Base-by-base conservation (phyloP, 176 grass and related monocot genomes). In the Zea luxurians region DNA sequence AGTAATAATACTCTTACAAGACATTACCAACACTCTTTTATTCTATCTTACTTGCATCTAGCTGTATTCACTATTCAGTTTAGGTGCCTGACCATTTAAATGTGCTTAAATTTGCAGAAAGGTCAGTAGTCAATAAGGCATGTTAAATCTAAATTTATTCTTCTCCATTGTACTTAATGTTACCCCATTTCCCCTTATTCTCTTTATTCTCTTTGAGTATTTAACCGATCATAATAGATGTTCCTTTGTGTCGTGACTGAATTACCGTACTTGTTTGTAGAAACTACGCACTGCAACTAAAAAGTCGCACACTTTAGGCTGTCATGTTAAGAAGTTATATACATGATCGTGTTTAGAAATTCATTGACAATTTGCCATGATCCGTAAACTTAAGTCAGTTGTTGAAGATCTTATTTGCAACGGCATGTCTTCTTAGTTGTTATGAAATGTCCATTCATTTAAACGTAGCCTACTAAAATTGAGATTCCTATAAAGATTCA, bases 391-490 rank as follows among this genome's bases (percentile, higher is more conserved):
- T 53, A 35, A 73, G 58, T 48, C 48, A 37, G 38, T 2, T 45
- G 1, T 10, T 35, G 38, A 66, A 18, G 66, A 18, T 63, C 2
- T 85, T 40, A 21, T 68, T 76, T 83, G 48, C 40, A 65, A 72
- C 1, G 13, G 3, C 20, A 11, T 13, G 6, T 48, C 2, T 16
- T 78, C 67, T 17, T 21, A 15, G 10, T 6, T 27, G 16, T 58
- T 58, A 10, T 58, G 49, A 57, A 8, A 59, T 38, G 8, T 16
- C n/a, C 64, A 45, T 71, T 55, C 37, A 63, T 49, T 62, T 65
- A 1, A 46, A 59, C 10, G 8, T 66, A 21, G 2, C 38, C 10
- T 7, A 16, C 42, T 48, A 60, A 44, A 79, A 59, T 10, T 74
- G 38, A 59, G 0, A 13, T 58, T 58, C 20, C 20, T 70, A 10